phyloP scores from a whole-genome alignment of 352 stramenopile species.

The Halophytophthora batemanensis region DNA sequence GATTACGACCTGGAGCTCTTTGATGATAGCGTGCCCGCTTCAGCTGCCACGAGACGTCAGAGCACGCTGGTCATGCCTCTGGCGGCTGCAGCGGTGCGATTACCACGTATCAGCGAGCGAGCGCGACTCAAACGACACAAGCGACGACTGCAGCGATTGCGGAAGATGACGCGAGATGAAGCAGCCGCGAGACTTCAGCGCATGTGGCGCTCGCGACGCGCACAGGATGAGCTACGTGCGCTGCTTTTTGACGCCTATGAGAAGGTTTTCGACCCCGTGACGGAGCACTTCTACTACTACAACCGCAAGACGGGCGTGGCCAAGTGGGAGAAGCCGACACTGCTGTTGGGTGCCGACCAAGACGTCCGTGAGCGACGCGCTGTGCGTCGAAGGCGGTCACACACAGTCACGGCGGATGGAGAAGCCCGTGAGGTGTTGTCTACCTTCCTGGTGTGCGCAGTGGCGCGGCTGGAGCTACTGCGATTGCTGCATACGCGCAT shows the following conservation, averaged over 20 bases:
- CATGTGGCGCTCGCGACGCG: conserved; percentile 38
- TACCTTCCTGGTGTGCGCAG: conserved; percentile 39
- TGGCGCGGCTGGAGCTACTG: conserved; percentile 48
- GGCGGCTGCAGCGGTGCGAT: background rate
- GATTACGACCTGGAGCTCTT: conserved; percentile 48
- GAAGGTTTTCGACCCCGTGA: conserved; percentile 67
- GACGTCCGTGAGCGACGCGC: conserved; percentile 43
- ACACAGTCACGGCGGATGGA: conserved; percentile 37
- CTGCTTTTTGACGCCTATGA: conserved; percentile 60
- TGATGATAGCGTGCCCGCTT: conserved; percentile 7
- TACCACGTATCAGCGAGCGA: conserved; percentile 45
- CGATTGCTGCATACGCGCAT: conserved; percentile 43
- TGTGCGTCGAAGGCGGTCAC: conserved; percentile 35
- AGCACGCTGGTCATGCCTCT: conserved; percentile 17
- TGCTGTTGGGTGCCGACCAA: conserved; percentile 30
- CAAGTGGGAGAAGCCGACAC: conserved; percentile 56
- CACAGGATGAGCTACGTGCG: conserved; percentile 33
- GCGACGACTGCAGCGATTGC: conserved; percentile 52
- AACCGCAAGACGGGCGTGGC: conserved; percentile 67
- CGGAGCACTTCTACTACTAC: conserved; percentile 73
- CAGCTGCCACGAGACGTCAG: conserved; percentile 10
- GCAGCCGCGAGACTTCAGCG: conserved; percentile 55
- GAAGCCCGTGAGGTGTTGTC: conserved; percentile 45
- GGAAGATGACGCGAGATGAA: conserved; percentile 49
- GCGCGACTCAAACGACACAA: conserved; percentile 63